phyloP scores from a whole-genome alignment of 1,284 basidiomycete genomes.

The Boletus smithii region DNA sequence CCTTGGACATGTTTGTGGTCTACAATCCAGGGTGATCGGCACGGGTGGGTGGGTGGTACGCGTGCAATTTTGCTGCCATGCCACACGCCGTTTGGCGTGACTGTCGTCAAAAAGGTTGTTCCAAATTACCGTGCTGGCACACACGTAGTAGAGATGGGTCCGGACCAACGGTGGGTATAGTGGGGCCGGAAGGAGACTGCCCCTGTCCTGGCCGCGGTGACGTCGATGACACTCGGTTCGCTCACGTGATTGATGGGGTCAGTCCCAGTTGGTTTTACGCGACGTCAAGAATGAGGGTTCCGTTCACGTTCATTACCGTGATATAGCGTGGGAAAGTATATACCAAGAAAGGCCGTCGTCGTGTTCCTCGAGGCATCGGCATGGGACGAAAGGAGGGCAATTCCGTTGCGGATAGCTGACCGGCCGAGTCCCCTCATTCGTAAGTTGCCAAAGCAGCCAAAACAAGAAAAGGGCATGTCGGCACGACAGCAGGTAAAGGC shows the following conservation, averaged over 20 bases:
- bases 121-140: constrained; percentile 23
- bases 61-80: too few relatives aligned
- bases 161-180: constrained; percentile 27
- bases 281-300: not conserved
- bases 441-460: constrained; percentile 27
- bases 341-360: constrained; percentile 19
- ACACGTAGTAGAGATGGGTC: constrained; percentile 3
- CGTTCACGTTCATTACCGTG: constrained; percentile 25
- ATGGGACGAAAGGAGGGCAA: constrained; percentile 20
- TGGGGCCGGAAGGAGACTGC: too few relatives aligned
- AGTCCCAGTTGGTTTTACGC: not conserved
- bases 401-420: constrained; percentile 25
- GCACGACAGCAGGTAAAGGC: constrained; percentile 36
- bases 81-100: not conserved
- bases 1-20: too few relatives aligned
- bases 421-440: constrained; percentile 23
- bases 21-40: too few relatives aligned
- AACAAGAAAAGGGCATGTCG: constrained; percentile 36
- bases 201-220: constrained; percentile 7
- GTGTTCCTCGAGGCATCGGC: constrained; percentile 32
- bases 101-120: constrained; percentile 4
- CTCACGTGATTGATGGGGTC: too few relatives aligned
- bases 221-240: too few relatives aligned
- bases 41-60: too few relatives aligned
- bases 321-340: constrained; percentile 20